phyloP scores from a whole-genome alignment of 371 early-diverging fungal genomes.

The Mortierella sp. region DNA sequence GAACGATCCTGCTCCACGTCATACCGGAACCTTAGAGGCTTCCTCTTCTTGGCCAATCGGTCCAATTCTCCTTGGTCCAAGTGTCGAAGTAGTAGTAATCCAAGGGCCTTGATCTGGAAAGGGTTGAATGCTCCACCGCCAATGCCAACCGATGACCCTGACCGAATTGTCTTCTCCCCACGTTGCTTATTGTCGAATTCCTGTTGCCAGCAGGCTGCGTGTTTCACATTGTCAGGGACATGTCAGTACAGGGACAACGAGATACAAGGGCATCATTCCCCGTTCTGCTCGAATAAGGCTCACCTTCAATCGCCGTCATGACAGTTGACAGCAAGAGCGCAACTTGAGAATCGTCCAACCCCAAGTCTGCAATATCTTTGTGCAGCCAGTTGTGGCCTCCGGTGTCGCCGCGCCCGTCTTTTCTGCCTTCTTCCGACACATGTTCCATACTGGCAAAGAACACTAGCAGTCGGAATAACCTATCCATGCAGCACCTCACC shows the following conservation, averaged over 20 bases:
- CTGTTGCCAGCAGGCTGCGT: slow-evolving; percentile 36
- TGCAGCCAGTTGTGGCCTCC: slow-evolving; percentile 13
- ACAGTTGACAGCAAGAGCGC: slow-evolving; percentile 14
- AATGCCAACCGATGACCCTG: too few species aligned
- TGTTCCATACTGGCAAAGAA: slow-evolving; percentile 23
- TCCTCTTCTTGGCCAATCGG: slow-evolving; percentile 36
- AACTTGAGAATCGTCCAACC: slow-evolving; percentile 16
- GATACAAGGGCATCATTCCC: too few species aligned
- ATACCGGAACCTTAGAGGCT: slow-evolving; percentile 34
- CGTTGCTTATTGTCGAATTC: not conserved
- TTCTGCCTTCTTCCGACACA: slow-evolving; percentile 1
- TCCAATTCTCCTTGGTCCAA: slow-evolving; percentile 45
- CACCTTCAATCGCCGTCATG: slow-evolving; percentile 30
- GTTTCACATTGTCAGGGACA: too few species aligned
- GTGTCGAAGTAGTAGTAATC: slow-evolving; percentile 37
- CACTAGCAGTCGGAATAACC: slow-evolving; percentile 19
- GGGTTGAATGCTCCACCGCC: slow-evolving; percentile 20
- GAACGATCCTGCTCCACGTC: not conserved
- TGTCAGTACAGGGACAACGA: too few species aligned
- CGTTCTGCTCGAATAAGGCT: not conserved
- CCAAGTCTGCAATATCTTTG: slow-evolving; percentile 8
- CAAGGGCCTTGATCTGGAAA: slow-evolving; percentile 32
- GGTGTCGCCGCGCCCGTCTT: not conserved
- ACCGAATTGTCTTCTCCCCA: not conserved
- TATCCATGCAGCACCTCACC: slow-evolving; percentile 14